These are phyloP conservation scores for Paecilomyces niveus DNA, from an alignment of 2,329 filamentous ascomycete genomes.

Conservation along the genomic window DNA sequence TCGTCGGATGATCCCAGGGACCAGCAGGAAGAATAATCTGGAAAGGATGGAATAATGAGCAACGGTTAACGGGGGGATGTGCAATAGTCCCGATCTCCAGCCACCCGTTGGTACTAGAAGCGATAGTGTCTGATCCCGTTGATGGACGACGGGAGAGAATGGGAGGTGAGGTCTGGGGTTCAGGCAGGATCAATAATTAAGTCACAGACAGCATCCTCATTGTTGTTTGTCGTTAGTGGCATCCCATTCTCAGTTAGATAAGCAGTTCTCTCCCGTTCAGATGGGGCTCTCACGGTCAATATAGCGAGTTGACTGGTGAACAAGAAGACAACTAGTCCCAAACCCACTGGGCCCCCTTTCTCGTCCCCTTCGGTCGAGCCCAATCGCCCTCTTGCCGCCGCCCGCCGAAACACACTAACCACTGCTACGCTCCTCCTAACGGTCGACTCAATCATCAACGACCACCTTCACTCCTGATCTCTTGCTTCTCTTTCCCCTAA, in stretches of 20 bases:
- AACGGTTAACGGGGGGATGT: not conserved
- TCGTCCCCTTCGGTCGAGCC: not conserved
- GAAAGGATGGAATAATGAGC: not conserved
- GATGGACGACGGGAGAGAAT: not conserved
- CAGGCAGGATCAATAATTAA: too few species aligned
- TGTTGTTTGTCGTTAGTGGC: too few species aligned
- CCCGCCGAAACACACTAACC: slow-evolving; percentile 3
- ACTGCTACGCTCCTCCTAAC: not conserved
- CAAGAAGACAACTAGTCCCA: not conserved
- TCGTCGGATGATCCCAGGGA: not conserved
- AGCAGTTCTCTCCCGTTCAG: too few species aligned
- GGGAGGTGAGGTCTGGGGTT: too few species aligned
- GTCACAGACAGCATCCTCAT: too few species aligned
- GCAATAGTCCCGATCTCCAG: not conserved
- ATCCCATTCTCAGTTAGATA: too few species aligned
- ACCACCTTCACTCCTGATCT: not conserved
- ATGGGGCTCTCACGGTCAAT: too few species aligned
- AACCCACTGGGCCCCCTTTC: not conserved
- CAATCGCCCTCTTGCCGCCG: not conserved
- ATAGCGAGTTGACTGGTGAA: not conserved
- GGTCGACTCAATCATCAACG: not conserved
- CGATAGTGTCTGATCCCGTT: not conserved
- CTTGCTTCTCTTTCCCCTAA: not conserved
- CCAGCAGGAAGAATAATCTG: not conserved
- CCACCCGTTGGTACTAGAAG: not conserved